These are phyloP conservation scores for Plasmodium reichenowi DNA, from an alignment of 169 alveolate genomes.

Conservation along the genomic window DNA sequence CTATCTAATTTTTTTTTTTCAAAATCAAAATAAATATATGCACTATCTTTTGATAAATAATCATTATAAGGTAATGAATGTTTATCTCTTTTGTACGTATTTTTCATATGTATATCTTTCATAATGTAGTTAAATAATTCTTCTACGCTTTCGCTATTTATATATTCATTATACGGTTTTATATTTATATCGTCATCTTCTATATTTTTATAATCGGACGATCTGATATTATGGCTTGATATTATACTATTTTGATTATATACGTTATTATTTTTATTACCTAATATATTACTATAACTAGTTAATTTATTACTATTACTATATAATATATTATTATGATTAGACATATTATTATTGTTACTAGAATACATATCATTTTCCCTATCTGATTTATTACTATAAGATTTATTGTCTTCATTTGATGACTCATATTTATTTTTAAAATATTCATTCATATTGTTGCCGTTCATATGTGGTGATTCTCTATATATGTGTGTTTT, in stretches of 20 bases:
- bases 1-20: constrained; percentile 31
- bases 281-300: too few relatives aligned
- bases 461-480: not conserved
- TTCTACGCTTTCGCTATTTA: constrained; percentile 8
- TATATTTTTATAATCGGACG: too few relatives aligned
- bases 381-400: too few relatives aligned
- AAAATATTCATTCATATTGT: constrained; percentile 12
- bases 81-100: not conserved
- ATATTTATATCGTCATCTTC: too few relatives aligned
- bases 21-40: constrained; percentile 56
- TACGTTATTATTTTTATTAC: too few relatives aligned
- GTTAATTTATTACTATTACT: too few relatives aligned
- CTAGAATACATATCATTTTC: too few relatives aligned
- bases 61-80: not conserved
- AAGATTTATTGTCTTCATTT: not conserved
- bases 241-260: too few relatives aligned
- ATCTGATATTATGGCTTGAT: too few relatives aligned
- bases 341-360: too few relatives aligned
- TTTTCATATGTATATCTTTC: not conserved
- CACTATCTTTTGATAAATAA: constrained; percentile 29
- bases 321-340: too few relatives aligned
- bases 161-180: constrained; percentile 3
- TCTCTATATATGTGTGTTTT: constrained; percentile 61
- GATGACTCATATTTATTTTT: constrained; percentile 37
- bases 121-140: not conserved